Conservation (phyloP, 148 eudicot genomes). For the Rhododendron mucronatum region DNA sequence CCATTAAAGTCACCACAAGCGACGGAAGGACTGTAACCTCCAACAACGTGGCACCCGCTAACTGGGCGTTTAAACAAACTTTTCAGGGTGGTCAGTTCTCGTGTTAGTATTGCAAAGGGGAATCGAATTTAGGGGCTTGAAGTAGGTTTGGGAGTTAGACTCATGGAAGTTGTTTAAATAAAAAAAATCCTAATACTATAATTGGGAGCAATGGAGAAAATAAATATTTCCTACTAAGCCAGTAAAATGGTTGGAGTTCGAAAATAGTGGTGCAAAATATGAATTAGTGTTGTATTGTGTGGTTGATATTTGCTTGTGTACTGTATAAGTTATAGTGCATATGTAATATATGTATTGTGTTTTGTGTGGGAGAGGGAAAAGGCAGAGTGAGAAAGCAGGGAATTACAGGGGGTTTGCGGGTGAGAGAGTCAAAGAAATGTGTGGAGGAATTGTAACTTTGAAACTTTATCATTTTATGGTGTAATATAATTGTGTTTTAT, state of each 20-base stretch:
- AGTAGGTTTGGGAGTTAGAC: not conserved
- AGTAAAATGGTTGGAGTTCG: not conserved
- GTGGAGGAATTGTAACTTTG: not conserved
- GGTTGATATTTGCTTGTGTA: not conserved
- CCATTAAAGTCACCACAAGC: slow-evolving; percentile 23
- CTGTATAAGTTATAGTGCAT: not conserved
- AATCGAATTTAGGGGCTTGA: not conserved
- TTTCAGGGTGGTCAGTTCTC: slow-evolving; percentile 25
- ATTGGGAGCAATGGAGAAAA: not conserved
- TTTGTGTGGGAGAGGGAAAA: not conserved
- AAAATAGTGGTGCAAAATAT: not conserved
- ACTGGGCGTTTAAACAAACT: slow-evolving; percentile 35
- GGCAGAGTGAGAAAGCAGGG: not conserved
- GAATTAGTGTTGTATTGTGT: not conserved
- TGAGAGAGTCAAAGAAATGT: not conserved
- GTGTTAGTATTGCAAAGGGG: not conserved
- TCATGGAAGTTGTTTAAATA: not conserved
- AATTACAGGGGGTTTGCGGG: not conserved
- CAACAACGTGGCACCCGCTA: slow-evolving; percentile 18
- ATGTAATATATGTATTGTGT: not conserved
- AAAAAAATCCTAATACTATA: too few species aligned
- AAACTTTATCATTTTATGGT: not conserved
- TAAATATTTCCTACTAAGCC: not conserved
- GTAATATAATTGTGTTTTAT: not conserved
- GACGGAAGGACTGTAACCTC: slow-evolving; percentile 31